phyloP scores from a whole-genome alignment of 352 stramenopile species.

The Phytophthora megakarya region DNA sequence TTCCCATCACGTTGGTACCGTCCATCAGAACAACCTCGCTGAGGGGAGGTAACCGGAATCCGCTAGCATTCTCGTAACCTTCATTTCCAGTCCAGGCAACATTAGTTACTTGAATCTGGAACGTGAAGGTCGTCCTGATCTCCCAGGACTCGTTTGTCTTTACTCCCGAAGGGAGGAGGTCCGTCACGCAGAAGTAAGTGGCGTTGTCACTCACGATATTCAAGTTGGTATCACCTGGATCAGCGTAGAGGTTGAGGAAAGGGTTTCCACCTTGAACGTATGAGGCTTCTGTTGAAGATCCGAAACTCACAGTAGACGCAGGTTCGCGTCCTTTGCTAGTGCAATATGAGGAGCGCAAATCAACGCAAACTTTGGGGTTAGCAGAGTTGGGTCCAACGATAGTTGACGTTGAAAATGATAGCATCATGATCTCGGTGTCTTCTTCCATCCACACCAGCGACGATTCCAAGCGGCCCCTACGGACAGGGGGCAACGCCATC shows the following conservation, averaged over 20 bases:
- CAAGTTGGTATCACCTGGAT: conserved; percentile 57
- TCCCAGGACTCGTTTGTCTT: conserved; percentile 69
- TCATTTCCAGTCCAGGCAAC: conserved; percentile 49
- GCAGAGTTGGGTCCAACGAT: conserved; percentile 66
- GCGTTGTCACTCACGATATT: conserved; percentile 55
- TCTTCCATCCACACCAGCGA: conserved; percentile 81
- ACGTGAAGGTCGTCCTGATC: conserved; percentile 68
- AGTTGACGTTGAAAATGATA: conserved; percentile 80
- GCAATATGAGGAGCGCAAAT: conserved; percentile 62
- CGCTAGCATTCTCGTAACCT: conserved; percentile 18
- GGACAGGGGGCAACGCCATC: conserved; percentile 55
- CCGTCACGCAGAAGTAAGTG: conserved; percentile 80
- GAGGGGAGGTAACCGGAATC: conserved; percentile 52
- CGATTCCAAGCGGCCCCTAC: conserved; percentile 56
- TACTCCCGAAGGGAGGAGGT: conserved; percentile 66
- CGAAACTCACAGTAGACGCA: conserved; percentile 58
- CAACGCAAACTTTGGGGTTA: conserved; percentile 71
- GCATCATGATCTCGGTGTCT: conserved; percentile 62
- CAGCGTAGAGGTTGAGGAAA: conserved; percentile 70
- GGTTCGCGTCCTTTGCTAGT: conserved; percentile 50
- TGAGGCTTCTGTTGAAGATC: conserved; percentile 36
- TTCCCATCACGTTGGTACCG: conserved; percentile 51
- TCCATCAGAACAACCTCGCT: conserved; percentile 70
- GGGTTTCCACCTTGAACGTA: conserved; percentile 83
- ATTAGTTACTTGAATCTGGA: conserved; percentile 73